Conservation (phyloP, 805 yeast genomes). For the Ogataea nakhonphanomensis region DNA sequence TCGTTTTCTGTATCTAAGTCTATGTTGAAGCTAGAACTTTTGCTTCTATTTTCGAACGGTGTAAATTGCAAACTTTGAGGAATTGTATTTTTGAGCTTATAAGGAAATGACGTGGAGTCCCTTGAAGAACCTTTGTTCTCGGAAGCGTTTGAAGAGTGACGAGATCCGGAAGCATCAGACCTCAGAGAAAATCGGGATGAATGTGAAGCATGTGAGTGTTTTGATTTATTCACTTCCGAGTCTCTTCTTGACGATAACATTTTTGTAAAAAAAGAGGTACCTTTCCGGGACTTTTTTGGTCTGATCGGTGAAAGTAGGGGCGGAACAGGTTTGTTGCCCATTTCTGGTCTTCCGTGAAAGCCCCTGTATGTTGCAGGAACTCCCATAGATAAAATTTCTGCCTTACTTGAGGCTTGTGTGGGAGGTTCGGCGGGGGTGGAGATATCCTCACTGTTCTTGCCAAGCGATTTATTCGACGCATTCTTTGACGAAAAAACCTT, state of each 20-base stretch:
- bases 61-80: constrained; percentile 9
- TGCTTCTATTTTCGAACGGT: neutral
- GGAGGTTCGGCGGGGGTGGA: neutral
- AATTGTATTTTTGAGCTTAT: constrained; percentile 1
- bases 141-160: neutral
- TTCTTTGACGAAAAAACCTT: neutral
- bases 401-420: neutral
- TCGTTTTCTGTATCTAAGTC: constrained; percentile 25
- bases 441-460: too few relatives aligned
- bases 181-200: constrained; percentile 10
- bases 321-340: constrained; percentile 14
- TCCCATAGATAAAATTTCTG: constrained; percentile 1
- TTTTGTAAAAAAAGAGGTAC: constrained; percentile 23
- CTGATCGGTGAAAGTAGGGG: constrained; percentile 19
- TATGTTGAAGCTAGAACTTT: constrained; percentile 15
- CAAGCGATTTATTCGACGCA: too few relatives aligned
- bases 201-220: constrained; percentile 1
- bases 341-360: constrained; percentile 25
- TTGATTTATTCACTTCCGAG: constrained; percentile 17
- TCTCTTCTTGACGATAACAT: constrained; percentile 29
- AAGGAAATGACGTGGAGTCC: neutral
- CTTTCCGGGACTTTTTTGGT: constrained; percentile 21
- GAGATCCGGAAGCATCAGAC: constrained; percentile 7
- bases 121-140: neutral
- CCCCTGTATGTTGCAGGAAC: constrained; percentile 30